Evolutionary conservation across 2,329 filamentous ascomycete species (phyloP), one percentile per base, ranked within the genome.

Genomic region (Monilinia laxa): DNA sequence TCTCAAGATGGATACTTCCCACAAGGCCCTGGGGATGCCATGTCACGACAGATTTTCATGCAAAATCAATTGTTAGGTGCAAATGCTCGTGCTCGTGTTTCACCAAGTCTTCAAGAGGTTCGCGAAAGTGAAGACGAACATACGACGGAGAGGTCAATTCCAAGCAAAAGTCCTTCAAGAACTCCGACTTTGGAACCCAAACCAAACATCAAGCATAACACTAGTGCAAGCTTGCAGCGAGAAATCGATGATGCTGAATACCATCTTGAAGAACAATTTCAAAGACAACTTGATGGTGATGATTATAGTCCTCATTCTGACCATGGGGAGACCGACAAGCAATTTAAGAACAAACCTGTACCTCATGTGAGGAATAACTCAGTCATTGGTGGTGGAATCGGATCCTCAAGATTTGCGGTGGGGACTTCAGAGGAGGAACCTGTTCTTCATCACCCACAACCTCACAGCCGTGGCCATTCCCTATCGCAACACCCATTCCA

Each of bases 161-260:
- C 67, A 14, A 78, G 69, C 5, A 83, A 85, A 77, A 85, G 80
- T 66, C 81, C 81, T 12, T 85, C 83, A 1, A 84, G 83, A 73
- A 84, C 83, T 0, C 82, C 84, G 0, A 62, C 58, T 5, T 25
- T 62, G 31, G 83, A 87, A 72, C 80, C 83, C 12, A 86, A 87
- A 67, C 82, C 83, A 71, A 85, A 88, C 76, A 83, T 63, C 25
- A 55, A 83, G 66, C 90, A 93, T 72, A 93, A 93, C 71, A 83
- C 91, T 52, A 93, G 89, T 73, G 85, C 88, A 70, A 91, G 87
- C 56, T 83, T 96, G 31, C 92, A 97, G 76, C 89, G 89, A 69
- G 92, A 95, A 71, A 89, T 96, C 66, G 90, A 95, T 60, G 90
- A 93, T 74, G 89, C 91, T 5, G 91, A 96, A 73, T 94, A 95